phyloP scores from a whole-genome alignment of 1,284 basidiomycete species.

The Moniliophthora roreri region DNA sequence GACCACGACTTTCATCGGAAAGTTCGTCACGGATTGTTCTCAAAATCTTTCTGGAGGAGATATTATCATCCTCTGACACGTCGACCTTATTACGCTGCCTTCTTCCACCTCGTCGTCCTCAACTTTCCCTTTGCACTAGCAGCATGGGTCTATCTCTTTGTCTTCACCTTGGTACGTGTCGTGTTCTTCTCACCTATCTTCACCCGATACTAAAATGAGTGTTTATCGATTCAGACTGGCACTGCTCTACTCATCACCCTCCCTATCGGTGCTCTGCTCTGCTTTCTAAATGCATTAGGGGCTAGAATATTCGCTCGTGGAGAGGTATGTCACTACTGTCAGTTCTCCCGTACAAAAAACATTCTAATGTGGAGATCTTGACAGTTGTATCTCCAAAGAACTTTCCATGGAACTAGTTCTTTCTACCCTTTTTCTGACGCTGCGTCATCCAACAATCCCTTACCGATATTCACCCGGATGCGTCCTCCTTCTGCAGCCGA shows the following conservation, averaged over 20 bases:
- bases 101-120: slow-evolving; percentile 65
- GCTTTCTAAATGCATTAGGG: slow-evolving; percentile 73
- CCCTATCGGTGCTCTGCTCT: slow-evolving; percentile 73
- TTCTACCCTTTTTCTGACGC: slow-evolving; percentile 52
- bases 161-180: slow-evolving; percentile 68
- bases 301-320: slow-evolving; percentile 67
- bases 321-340: slow-evolving; percentile 46
- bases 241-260: slow-evolving; percentile 74
- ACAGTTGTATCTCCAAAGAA: slow-evolving; percentile 65
- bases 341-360: slow-evolving; percentile 9
- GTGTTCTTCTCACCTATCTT: slow-evolving; percentile 2
- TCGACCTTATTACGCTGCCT: slow-evolving; percentile 56
- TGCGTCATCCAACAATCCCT: neutral
- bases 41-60: slow-evolving; percentile 37
- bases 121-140: slow-evolving; percentile 75
- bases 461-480: slow-evolving; percentile 64
- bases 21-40: slow-evolving; percentile 28
- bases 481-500: slow-evolving; percentile 48
- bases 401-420: slow-evolving; percentile 60
- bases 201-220: slow-evolving; percentile 5
- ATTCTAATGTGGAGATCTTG: slow-evolving; percentile 2
- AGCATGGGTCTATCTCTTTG: slow-evolving; percentile 74
- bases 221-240: slow-evolving; percentile 49
- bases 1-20: slow-evolving; percentile 10
- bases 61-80: slow-evolving; percentile 65